phyloP scores from a whole-genome alignment of 805 yeast species.

The Starmerella khaoyaiensis region DNA sequence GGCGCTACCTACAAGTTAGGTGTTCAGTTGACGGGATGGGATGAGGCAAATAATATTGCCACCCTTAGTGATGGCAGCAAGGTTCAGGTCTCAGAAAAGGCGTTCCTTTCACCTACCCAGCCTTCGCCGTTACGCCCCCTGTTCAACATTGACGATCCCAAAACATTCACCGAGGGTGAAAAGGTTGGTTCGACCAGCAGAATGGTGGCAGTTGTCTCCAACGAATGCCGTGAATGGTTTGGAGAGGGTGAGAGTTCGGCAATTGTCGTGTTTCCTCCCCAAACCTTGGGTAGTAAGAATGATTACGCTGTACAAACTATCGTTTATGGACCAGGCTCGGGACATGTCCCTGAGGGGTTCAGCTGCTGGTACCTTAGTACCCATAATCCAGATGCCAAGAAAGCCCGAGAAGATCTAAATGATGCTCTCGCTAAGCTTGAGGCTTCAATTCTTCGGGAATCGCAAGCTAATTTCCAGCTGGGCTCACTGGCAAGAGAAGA shows the following conservation, averaged over 20 bases:
- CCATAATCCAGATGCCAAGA: constrained; percentile 46
- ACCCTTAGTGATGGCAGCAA: constrained; percentile 49
- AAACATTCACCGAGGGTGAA: constrained; percentile 5
- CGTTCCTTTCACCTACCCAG: constrained; percentile 51
- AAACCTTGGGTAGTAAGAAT: constrained; percentile 53
- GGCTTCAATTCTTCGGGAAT: constrained; percentile 65
- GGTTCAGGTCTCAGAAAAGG: constrained; percentile 64
- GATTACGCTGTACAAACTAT: constrained; percentile 69
- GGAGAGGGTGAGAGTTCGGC: constrained; percentile 72
- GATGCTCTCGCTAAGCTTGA: constrained; percentile 73
- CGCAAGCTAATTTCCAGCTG: constrained; percentile 44
- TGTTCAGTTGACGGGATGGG: constrained; percentile 51
- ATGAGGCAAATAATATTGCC: constrained; percentile 55
- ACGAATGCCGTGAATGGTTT: constrained; percentile 87
- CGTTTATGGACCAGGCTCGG: constrained; percentile 77
- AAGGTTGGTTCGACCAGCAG: constrained; percentile 43
- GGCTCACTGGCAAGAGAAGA: constrained; percentile 46
- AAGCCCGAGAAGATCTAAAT: constrained; percentile 60
- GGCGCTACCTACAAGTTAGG: constrained; percentile 86
- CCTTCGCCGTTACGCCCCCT: constrained; percentile 18
- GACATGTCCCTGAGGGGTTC: constrained; percentile 76
- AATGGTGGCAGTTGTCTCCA: constrained; percentile 68
- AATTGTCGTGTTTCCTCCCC: constrained; percentile 84
- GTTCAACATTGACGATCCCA: constrained; percentile 14
- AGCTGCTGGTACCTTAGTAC: constrained; percentile 85